Percentiles rank a stretch among this genome's conserved stretches.
These are phyloP conservation scores for Oryza australiensis DNA, from an alignment of 176 grass and related monocot species.

Conservation along the genomic window DNA sequence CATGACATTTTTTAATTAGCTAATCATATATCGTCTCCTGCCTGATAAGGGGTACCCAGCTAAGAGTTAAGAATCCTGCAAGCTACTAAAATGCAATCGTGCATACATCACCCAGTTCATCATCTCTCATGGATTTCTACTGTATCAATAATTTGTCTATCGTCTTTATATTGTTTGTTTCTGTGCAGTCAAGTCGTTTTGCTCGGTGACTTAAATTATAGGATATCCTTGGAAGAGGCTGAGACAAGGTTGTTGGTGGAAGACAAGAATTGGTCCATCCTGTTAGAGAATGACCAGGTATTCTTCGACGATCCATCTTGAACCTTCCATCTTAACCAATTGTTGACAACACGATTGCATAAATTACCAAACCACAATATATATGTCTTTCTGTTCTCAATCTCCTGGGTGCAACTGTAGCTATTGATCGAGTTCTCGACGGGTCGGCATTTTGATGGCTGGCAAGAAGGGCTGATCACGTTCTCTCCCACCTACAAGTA, in stretches of 20 bases:
- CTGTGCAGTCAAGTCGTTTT: constrained; percentile 78
- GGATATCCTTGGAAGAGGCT: constrained; percentile 70
- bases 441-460: constrained; percentile 59
- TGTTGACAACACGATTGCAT: background rate
- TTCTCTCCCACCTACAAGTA: constrained; percentile 98
- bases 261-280: constrained; percentile 63
- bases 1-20: constrained; percentile 1
- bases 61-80: constrained; percentile 18
- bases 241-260: constrained; percentile 62
- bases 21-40: background rate
- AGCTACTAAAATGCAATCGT: background rate
- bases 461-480: constrained; percentile 79
- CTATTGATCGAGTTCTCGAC: constrained; percentile 58
- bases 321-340: background rate
- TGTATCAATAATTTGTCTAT: background rate
- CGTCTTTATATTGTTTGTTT: background rate
- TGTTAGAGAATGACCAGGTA: constrained; percentile 82
- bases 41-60: constrained; percentile 29
- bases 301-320: background rate
- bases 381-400: background rate
- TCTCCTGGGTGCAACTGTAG: constrained; percentile 35
- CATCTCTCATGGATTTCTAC: background rate
- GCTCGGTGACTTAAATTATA: constrained; percentile 94
- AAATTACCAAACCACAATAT: background rate
- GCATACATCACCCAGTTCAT: constrained; percentile 22